Percentiles rank a stretch among this genome's conserved stretches.
phyloP scores from a whole-genome alignment of 352 stramenopile genomes.

The Pythium sukuiense region DNA sequence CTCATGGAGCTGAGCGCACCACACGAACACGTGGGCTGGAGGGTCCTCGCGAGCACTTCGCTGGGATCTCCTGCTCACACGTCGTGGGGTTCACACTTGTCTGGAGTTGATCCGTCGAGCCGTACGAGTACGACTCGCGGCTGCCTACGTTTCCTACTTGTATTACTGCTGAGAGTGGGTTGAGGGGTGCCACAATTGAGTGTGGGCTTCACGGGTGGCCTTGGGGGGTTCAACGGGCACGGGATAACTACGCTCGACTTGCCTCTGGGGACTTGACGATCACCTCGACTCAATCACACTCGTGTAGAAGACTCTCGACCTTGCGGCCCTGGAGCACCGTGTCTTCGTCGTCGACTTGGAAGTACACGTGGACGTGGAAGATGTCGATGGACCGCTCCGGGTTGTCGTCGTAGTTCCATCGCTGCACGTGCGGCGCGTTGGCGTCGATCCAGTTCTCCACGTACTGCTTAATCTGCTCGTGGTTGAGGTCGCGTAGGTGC shows the following conservation, averaged over 20 bases:
- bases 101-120: neutral
- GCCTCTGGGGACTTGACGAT: neutral
- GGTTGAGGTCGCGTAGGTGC: slow-evolving; percentile 72
- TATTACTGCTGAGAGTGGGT: neutral
- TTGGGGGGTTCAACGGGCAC: neutral
- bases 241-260: slow-evolving; percentile 17
- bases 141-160: neutral
- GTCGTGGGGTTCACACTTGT: neutral
- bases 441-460: slow-evolving; percentile 88
- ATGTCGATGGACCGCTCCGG: slow-evolving; percentile 88
- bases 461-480: slow-evolving; percentile 86
- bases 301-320: slow-evolving; percentile 71
- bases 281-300: slow-evolving; percentile 46
- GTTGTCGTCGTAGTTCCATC: slow-evolving; percentile 90
- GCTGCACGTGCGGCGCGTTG: slow-evolving; percentile 71
- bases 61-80: neutral
- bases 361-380: slow-evolving; percentile 90
- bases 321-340: slow-evolving; percentile 62
- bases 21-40: neutral
- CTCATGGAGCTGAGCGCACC: neutral
- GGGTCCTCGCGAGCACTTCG: neutral
- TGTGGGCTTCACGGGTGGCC: neutral
- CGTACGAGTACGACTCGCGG: neutral
- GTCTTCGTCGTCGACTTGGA: slow-evolving; percentile 59
- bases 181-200: neutral